Percentiles rank a stretch among this genome's conserved stretches.
phyloP scores from a whole-genome alignment of 2,329 filamentous ascomycete species.

The Pestalotiopsis sp. region DNA sequence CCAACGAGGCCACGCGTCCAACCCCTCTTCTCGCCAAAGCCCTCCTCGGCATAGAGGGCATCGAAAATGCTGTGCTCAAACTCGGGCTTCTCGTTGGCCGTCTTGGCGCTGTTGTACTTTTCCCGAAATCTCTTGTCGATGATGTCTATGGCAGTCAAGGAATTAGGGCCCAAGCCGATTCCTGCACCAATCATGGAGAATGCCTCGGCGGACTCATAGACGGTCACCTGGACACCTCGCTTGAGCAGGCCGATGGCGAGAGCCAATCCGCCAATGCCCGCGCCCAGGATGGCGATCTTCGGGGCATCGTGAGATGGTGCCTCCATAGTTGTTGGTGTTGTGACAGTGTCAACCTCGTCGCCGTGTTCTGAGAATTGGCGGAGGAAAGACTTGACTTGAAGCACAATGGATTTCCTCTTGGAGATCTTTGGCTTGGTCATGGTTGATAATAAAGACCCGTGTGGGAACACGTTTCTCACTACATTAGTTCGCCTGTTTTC shows the following conservation, averaged over 20 bases:
- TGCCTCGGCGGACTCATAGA: constrained; percentile 29
- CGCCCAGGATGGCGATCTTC: constrained; percentile 30
- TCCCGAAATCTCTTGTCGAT: constrained; percentile 40
- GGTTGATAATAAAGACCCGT: background rate
- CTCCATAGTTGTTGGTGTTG: constrained; percentile 5
- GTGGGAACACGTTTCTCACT: background rate
- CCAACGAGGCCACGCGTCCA: constrained; percentile 41
- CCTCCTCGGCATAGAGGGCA: constrained; percentile 41
- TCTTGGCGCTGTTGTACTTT: constrained; percentile 40
- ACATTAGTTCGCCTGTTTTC: background rate
- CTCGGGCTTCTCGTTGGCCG: constrained; percentile 39
- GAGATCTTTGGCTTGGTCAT: background rate
- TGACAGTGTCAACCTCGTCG: background rate
- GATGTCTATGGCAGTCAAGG: constrained; percentile 42
- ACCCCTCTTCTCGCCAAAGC: constrained; percentile 38
- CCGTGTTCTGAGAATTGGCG: constrained; percentile 7
- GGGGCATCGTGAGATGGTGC: constrained; percentile 10
- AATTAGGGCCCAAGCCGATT: constrained; percentile 43
- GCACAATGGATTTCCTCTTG: constrained; percentile 14
- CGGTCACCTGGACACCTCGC: constrained; percentile 26
- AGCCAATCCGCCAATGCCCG: constrained; percentile 32
- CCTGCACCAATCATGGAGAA: constrained; percentile 33
- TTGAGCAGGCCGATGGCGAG: constrained; percentile 33
- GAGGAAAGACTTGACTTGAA: constrained; percentile 16
- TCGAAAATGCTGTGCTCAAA: constrained; percentile 44